phyloP scores from a whole-genome alignment of 768 basidiomycete genomes.

The Amylocystis lapponica region DNA sequence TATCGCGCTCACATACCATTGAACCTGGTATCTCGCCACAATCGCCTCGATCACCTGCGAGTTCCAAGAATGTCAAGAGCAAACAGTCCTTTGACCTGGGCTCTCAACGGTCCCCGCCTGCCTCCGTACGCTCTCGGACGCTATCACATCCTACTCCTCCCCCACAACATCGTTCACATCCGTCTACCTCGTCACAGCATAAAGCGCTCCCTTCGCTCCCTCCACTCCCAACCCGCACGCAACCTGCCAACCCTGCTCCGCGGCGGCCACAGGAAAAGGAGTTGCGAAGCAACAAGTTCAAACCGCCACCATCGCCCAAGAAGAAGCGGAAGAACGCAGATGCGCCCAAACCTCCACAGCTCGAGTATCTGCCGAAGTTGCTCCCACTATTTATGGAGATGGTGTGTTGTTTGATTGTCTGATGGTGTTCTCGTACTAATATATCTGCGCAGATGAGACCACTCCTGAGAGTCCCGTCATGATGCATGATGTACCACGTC shows the following conservation, averaged over 20 bases:
- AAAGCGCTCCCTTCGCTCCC: background rate
- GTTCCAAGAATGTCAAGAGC: background rate
- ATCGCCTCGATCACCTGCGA: conserved; percentile 6
- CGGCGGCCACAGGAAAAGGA: background rate
- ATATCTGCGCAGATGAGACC: conserved; percentile 30
- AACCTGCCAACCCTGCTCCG: background rate
- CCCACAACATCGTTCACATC: background rate
- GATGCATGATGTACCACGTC: conserved; percentile 1
- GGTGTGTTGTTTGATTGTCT: conserved; percentile 45
- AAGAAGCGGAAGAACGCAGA: conserved; percentile 47
- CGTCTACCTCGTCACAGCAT: background rate
- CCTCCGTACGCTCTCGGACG: background rate
- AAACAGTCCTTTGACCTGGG: conserved; percentile 8
- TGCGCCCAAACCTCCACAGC: conserved; percentile 64
- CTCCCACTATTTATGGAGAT: conserved; percentile 90
- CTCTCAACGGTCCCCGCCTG: conserved; percentile 6
- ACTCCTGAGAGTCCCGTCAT: conserved; percentile 31
- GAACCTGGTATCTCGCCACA: conserved; percentile 14
- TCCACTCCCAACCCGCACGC: background rate
- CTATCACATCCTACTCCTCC: background rate
- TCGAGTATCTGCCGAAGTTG: conserved; percentile 72
- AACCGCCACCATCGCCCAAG: conserved; percentile 20
- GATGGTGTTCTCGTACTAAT: background rate
- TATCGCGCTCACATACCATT: conserved; percentile 15
- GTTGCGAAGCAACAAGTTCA: background rate